Percentiles rank a stretch among this genome's conserved stretches.
Conservation (phyloP, 2,329 filamentous ascomycete species). For the Colletotrichum abscissum region DNA sequence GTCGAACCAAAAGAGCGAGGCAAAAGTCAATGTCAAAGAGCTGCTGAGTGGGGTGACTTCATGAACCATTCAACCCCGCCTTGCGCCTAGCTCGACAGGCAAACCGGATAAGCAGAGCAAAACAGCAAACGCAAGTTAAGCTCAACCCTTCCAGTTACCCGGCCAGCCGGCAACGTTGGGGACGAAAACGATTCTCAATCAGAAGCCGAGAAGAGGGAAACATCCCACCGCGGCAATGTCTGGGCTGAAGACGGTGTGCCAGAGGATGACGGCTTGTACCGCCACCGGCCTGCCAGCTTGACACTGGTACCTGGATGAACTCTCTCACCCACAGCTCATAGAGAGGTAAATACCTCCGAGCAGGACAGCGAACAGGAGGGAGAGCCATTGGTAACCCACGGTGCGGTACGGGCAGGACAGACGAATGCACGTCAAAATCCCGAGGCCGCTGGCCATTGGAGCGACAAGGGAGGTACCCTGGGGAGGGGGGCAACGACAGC, state of each 20-base stretch:
- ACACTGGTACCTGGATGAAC: constrained; percentile 21
- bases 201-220: background rate
- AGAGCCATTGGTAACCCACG: constrained; percentile 17
- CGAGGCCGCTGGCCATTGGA: constrained; percentile 25
- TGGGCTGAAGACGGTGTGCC: background rate
- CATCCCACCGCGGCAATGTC: background rate
- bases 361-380: constrained; percentile 3
- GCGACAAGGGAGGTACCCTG: constrained; percentile 1
- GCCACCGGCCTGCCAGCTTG: constrained; percentile 3
- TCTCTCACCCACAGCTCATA: constrained; percentile 6
- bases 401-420: constrained; percentile 16
- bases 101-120: background rate
- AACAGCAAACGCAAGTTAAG: background rate
- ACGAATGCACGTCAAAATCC: constrained; percentile 29
- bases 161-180: background rate
- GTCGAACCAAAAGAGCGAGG: background rate
- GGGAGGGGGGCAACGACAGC: background rate
- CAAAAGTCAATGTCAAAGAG: background rate
- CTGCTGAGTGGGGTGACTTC: constrained; percentile 26
- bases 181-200: background rate
- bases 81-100: constrained; percentile 3
- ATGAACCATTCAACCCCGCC: constrained; percentile 7
- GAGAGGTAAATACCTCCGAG: constrained; percentile 18
- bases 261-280: constrained; percentile 13
- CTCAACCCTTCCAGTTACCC: constrained; percentile 3